Evolutionary conservation across 2,329 filamentous ascomycete genomes (phyloP).

Genomic region (Sarocladium brachiariae): DNA sequence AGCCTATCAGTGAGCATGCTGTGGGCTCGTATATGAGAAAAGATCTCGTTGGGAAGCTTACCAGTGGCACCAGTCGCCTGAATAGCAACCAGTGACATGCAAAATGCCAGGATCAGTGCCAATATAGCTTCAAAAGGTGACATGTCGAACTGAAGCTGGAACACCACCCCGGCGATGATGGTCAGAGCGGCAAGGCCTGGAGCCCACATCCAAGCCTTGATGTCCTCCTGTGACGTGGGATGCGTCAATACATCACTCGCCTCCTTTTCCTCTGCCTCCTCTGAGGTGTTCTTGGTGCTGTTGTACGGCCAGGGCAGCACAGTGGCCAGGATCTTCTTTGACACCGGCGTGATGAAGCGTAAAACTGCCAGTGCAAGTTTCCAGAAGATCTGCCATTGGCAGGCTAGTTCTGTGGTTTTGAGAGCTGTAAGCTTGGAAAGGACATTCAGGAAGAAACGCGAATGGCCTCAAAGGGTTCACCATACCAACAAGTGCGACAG

Average conservation of each 20-base stretch:
- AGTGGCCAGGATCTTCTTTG: neutral
- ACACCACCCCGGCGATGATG: neutral
- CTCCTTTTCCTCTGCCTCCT: neutral
- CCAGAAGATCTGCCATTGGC: neutral
- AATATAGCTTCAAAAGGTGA: neutral
- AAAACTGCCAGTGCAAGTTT: neutral
- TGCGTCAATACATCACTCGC: neutral
- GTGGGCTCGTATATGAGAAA: too few relatives aligned
- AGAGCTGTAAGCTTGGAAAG: neutral
- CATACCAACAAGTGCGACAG: neutral
- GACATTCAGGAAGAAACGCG: neutral
- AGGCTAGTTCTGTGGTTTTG: neutral
- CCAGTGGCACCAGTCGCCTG: constrained; percentile 11
- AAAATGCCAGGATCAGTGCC: neutral
- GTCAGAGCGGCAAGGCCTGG: neutral
- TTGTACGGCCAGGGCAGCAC: neutral
- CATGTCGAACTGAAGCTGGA: neutral
- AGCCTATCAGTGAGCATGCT: neutral
- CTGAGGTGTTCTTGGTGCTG: neutral
- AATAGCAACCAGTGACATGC: constrained; percentile 8
- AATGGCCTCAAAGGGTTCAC: neutral
- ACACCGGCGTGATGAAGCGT: neutral
- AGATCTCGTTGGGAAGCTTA: neutral
- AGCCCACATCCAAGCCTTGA: neutral
- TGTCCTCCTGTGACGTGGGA: neutral